Evolutionary conservation across 108 stramenopile genomes (phyloP).

Genomic region (Parietichytrium sp.): DNA sequence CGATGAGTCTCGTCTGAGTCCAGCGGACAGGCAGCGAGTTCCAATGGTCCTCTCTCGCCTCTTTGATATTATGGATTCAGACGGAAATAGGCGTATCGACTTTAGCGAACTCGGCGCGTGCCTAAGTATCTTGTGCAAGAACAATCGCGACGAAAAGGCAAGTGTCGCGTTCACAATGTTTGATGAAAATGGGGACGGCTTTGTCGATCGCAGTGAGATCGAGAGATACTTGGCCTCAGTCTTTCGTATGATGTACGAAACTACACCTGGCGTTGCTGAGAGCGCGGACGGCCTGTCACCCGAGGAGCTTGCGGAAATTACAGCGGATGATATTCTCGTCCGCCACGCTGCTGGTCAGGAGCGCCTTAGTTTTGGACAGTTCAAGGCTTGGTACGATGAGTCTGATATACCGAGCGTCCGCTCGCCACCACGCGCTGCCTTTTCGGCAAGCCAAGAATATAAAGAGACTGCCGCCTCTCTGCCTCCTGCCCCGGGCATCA

Average conservation of each 20-base stretch:
- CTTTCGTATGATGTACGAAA: not conserved
- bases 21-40: not conserved
- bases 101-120: constrained; percentile 25
- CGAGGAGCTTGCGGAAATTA: constrained; percentile 35
- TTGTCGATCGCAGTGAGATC: constrained; percentile 37
- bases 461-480: too few species aligned
- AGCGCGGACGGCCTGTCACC: not conserved
- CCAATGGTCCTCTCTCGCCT: constrained; percentile 14
- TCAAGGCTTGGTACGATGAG: constrained; percentile 38
- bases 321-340: too few species aligned
- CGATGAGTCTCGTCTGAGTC: not conserved
- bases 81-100: constrained; percentile 35
- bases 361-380: constrained; percentile 17
- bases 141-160: not conserved
- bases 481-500: not conserved
- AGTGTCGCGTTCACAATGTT: constrained; percentile 24
- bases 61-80: not conserved
- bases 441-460: too few species aligned
- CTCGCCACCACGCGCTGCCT: too few species aligned
- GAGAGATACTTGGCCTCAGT: constrained; percentile 5
- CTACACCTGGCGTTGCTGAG: not conserved
- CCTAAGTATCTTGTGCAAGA: not conserved
- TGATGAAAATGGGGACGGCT: constrained; percentile 35
- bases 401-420: too few species aligned
- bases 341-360: too few species aligned